Conservation (phyloP, 2,329 filamentous ascomycete genomes). For the Torrubiellomyces zombiae region DNA sequence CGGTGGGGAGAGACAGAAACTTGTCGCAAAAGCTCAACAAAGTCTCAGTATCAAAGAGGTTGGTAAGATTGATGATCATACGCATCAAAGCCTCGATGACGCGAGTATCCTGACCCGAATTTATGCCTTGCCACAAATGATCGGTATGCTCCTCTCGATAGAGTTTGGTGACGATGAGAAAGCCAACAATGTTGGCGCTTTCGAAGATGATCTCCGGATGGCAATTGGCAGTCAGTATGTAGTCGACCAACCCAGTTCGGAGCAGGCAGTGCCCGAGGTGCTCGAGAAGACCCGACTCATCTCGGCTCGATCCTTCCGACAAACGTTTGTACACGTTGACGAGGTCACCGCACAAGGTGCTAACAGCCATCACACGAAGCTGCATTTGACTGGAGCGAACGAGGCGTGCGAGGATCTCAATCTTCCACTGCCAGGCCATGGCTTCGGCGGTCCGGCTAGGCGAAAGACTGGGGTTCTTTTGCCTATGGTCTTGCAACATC, state of each 20-base stretch:
- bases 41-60: slow-evolving; percentile 28
- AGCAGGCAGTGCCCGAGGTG: slow-evolving; percentile 56
- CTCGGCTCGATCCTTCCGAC: slow-evolving; percentile 27
- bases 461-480: slow-evolving; percentile 19
- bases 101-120: slow-evolving; percentile 65
- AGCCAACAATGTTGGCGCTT: slow-evolving; percentile 71
- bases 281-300: slow-evolving; percentile 33
- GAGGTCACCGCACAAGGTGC: slow-evolving; percentile 55
- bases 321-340: slow-evolving; percentile 47
- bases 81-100: slow-evolving; percentile 65
- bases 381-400: slow-evolving; percentile 83
- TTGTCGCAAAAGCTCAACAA: slow-evolving; percentile 57
- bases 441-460: slow-evolving; percentile 26
- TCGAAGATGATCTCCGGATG: slow-evolving; percentile 78
- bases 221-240: slow-evolving; percentile 78
- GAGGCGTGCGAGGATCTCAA: slow-evolving; percentile 51
- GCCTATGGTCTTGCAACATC: slow-evolving; percentile 9
- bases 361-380: slow-evolving; percentile 62
- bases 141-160: slow-evolving; percentile 61
- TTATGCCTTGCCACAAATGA: slow-evolving; percentile 69
- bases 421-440: slow-evolving; percentile 49
- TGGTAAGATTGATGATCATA: slow-evolving; percentile 37
- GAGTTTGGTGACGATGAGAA: slow-evolving; percentile 62
- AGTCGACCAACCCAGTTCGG: slow-evolving; percentile 58
- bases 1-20: slow-evolving; percentile 45